These are phyloP conservation scores for Talaromyces piceae DNA, from an alignment of 2,329 filamentous ascomycete genomes.

Conservation along the genomic window DNA sequence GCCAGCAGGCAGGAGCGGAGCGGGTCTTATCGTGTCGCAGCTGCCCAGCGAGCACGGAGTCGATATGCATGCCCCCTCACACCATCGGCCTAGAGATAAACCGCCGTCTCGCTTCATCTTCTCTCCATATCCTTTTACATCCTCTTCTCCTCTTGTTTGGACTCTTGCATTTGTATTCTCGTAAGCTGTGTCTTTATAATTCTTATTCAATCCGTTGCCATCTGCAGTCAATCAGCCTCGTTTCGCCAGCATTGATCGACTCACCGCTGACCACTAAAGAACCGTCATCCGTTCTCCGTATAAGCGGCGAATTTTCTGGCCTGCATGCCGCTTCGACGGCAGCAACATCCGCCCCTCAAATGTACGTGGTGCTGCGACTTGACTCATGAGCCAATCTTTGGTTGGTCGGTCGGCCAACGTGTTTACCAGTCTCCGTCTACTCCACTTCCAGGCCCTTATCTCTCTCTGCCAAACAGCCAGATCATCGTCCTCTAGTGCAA, in stretches of 20 bases:
- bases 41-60: neutral
- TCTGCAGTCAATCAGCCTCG: too few species aligned
- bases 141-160: neutral
- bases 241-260: too few species aligned
- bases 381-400: neutral
- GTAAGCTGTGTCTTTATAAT: neutral
- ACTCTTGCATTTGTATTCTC: neutral
- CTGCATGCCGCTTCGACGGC: neutral
- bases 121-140: neutral
- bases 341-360: neutral
- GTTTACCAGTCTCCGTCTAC: neutral
- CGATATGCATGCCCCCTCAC: neutral
- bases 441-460: neutral
- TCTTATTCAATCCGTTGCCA: too few species aligned
- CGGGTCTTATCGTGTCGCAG: neutral
- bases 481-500: neutral
- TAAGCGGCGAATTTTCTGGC: too few species aligned
- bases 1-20: neutral
- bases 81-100: neutral
- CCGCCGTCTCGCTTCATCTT: neutral
- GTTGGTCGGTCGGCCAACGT: neutral
- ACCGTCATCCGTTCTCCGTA: too few species aligned
- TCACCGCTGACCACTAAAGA: too few species aligned
- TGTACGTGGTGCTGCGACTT: neutral
- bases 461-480: too few species aligned